Conservation (phyloP, 345 rosid genomes). For the Acer yangbiense region DNA sequence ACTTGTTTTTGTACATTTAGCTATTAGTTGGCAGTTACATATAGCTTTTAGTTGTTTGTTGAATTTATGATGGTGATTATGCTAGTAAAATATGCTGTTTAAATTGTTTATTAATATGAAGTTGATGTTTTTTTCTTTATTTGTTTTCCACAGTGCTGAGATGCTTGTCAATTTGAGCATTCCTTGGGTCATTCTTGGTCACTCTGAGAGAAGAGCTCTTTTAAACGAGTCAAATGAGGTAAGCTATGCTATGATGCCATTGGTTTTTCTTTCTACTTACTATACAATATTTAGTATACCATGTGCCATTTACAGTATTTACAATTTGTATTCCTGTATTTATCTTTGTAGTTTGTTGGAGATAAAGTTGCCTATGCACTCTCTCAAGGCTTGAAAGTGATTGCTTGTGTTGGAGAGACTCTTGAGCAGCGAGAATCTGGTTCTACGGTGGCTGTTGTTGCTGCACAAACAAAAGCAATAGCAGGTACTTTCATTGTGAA, state of each 20-base stretch:
- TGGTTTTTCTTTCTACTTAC: not conserved
- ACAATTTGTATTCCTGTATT: not conserved
- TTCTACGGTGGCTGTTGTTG: constrained; percentile 64
- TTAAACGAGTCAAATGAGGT: constrained; percentile 61
- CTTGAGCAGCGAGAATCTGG: constrained; percentile 80
- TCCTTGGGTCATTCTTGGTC: constrained; percentile 76
- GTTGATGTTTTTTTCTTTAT: not conserved
- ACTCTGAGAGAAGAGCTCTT: constrained; percentile 67
- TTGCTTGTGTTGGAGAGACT: constrained; percentile 77
- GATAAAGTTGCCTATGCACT: constrained; percentile 68
- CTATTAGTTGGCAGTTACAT: too few relatives aligned
- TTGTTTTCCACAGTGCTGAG: constrained; percentile 48
- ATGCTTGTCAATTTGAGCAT: constrained; percentile 61
- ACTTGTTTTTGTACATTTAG: too few relatives aligned
- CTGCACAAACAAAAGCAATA: constrained; percentile 72
- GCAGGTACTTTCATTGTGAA: constrained; percentile 44
- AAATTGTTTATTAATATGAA: not conserved
- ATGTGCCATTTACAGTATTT: not conserved
- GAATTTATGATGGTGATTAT: too few relatives aligned
- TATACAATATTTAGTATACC: not conserved
- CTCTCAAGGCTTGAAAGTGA: constrained; percentile 67
- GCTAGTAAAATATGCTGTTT: not conserved
- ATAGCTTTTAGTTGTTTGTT: too few relatives aligned
- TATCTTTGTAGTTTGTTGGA: constrained; percentile 59
- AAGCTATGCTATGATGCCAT: not conserved